These are phyloP conservation scores for Ustilago lituana DNA, from an alignment of 1,284 basidiomycete genomes.

Conservation along the genomic window DNA sequence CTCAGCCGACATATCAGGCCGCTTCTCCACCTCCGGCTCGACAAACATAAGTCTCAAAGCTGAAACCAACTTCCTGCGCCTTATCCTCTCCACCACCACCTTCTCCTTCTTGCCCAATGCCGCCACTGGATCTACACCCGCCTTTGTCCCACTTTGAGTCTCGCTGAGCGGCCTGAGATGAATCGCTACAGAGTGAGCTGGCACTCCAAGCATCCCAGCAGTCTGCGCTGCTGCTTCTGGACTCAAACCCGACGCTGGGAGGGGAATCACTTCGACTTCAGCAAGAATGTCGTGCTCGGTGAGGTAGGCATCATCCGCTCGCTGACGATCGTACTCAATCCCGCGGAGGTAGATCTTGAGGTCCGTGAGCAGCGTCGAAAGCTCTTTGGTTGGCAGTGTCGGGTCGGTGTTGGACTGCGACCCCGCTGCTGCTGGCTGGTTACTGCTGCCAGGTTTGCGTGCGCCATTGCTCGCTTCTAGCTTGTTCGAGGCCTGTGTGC, in stretches of 20 bases:
- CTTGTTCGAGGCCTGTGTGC: not conserved
- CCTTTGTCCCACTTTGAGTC: not conserved
- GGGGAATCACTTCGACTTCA: constrained; percentile 10
- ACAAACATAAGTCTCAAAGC: constrained; percentile 18
- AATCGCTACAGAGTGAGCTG: constrained; percentile 23
- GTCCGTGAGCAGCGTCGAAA: constrained; percentile 40
- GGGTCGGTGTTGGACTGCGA: constrained; percentile 2
- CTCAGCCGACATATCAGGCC: not conserved
- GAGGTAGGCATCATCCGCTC: constrained; percentile 27
- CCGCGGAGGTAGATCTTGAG: constrained; percentile 50
- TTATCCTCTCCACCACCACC: constrained; percentile 22
- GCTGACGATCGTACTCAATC: constrained; percentile 45
- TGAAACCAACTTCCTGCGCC: constrained; percentile 26
- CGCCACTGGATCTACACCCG: not conserved
- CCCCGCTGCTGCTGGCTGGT: not conserved
- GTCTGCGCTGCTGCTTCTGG: not conserved
- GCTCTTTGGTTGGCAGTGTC: constrained; percentile 25
- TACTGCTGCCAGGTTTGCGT: too few species aligned
- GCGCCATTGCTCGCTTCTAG: not conserved
- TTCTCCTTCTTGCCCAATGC: not conserved
- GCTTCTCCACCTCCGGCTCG: constrained; percentile 25
- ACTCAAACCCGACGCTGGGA: not conserved
- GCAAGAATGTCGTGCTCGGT: constrained; percentile 6
- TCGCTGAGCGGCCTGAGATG: constrained; percentile 10
- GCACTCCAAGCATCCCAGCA: not conserved